Evolutionary conservation across 2,329 filamentous ascomycete species (phyloP), one percentile per base, ranked within the genome.

Genomic region (Colletotrichum horii): DNA sequence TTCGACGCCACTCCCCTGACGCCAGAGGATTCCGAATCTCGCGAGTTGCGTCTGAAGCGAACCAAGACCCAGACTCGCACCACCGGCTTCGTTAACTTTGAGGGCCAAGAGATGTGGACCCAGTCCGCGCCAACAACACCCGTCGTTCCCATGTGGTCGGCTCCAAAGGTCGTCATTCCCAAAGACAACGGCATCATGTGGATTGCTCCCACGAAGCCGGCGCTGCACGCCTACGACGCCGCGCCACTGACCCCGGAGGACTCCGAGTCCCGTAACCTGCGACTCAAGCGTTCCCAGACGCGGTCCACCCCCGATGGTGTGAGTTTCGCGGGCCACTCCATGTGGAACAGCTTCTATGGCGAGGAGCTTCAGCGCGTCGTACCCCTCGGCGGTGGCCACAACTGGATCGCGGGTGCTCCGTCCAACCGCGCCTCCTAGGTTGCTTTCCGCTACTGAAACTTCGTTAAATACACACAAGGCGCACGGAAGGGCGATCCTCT

Each of bases 31-130:
- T 12, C 66, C 3, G 74, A 74, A 52, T 55, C 76, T 28, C 69
- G 65, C 30, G 68, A 28, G 12, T 52, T 77, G 22, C 76, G 72
- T 28, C 38, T 62, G 52, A 75, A 62, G 61, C 68, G 68, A 14
- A 30, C 56, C 43, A 64, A 69, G 34, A 15, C 56, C 2, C 52
- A 58, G 6, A 19, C 26, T 11, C 7, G 74, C 22, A 16, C 48
- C n/a, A 75, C 78, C 43, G 76, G 71, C n/a, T 58, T 74, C 8
- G 77, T 77, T 22, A 72, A 34, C 60, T 77, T 78, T 14, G 58
- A 62, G 3, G 67, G 70, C 16, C 76, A 77, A 12, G n/a, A 8
- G 19, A 67, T 78, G 55, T 78, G 77, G 77, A 58, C 62, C 14
- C 34, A 32, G 16, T 66, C 43, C 62, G 43, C 34, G 6, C 62